These are phyloP conservation scores for Vigna mungo DNA, from an alignment of 306 rosid genomes.

Conservation along the genomic window DNA sequence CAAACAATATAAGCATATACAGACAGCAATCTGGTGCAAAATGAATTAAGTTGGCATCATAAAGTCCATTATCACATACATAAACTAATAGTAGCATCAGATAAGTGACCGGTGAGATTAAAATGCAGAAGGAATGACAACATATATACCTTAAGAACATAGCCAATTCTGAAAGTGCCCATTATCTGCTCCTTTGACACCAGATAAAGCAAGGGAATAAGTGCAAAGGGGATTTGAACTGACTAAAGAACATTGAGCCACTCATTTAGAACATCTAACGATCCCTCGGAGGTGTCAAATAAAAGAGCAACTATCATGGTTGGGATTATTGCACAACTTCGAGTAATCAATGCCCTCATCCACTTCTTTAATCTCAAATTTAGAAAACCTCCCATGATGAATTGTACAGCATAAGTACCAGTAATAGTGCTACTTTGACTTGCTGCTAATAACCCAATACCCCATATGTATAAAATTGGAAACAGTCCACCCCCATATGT, in stretches of 20 bases:
- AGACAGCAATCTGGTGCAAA: constrained; percentile 7
- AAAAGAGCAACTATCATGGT: constrained; percentile 87
- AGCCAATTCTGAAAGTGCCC: constrained; percentile 87
- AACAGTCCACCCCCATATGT: constrained; percentile 87
- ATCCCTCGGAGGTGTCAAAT: constrained; percentile 70
- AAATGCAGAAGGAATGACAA: constrained; percentile 37
- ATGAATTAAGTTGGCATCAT: constrained; percentile 25
- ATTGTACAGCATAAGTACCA: constrained; percentile 98
- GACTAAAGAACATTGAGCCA: constrained; percentile 99
- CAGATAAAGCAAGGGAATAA: constrained; percentile 92
- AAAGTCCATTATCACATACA: constrained; percentile 26
- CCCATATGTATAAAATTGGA: constrained; percentile 94
- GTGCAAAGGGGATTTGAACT: constrained; percentile 95
- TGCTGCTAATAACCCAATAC: constrained; percentile 91
- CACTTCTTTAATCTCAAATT: constrained; percentile 90
- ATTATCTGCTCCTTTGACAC: constrained; percentile 90
- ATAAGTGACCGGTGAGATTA: constrained; percentile 10
- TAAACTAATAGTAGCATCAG: neutral
- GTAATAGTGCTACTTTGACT: constrained; percentile 98
- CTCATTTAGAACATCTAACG: constrained; percentile 79
- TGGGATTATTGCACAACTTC: constrained; percentile 92
- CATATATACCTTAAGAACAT: constrained; percentile 65
- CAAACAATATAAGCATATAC: constrained; percentile 6
- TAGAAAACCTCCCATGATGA: constrained; percentile 97
- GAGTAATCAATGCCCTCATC: constrained; percentile 87